Evolutionary conservation across 805 yeast species (phyloP), one percentile per base, ranked within the genome.

Genomic region (Candida sithepensis): DNA sequence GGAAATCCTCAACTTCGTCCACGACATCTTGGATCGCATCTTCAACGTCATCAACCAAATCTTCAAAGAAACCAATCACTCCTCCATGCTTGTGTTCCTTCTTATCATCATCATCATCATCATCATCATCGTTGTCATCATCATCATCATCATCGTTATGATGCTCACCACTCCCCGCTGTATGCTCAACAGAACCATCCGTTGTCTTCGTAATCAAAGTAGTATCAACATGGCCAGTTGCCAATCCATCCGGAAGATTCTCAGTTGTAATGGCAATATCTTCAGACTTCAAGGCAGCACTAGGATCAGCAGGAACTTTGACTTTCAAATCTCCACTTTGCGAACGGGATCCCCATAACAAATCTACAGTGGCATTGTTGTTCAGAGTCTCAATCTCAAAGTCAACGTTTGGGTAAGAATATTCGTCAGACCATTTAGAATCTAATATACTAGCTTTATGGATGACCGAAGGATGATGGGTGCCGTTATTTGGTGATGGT

Each of bases 401-500:
- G 2, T 69, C 62, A 33, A 80, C 74, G 54, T 71, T 69, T 0
- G 88, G 88, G 53, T 79, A 83, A 4, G 46, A 56, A 16, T 59
- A 52, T 1, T 51, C 46, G 55, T 82, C 86, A 16, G 46, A 52
- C 88, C 87, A 81, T 40, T 63, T 66, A 1, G 51, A 39, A 0
- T 70, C 71, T 28, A 80, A 60, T 0, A 56, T 37, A 46, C 71
- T 70, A 0, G 50, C 44, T 1, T 48, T 32, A 10, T 48, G 44
- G 4, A 72, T 57, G 16, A 70, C 44, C 0, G 64, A 61, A 30
- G 54, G 55, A 8, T 18, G 47, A 20, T 50, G 52, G 0, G 79
- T 63, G 1, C 92, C 92, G 55, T 85, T 85, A 55, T 83, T 85
- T 1, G 74, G 64, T 7, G 82, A 70, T 0, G 89, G 84, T 24